Percentiles rank a stretch among this genome's conserved stretches.
Evolutionary conservation across 2,329 filamentous ascomycete genomes (phyloP).

Genomic region (Scedosporium minutisporum): DNA sequence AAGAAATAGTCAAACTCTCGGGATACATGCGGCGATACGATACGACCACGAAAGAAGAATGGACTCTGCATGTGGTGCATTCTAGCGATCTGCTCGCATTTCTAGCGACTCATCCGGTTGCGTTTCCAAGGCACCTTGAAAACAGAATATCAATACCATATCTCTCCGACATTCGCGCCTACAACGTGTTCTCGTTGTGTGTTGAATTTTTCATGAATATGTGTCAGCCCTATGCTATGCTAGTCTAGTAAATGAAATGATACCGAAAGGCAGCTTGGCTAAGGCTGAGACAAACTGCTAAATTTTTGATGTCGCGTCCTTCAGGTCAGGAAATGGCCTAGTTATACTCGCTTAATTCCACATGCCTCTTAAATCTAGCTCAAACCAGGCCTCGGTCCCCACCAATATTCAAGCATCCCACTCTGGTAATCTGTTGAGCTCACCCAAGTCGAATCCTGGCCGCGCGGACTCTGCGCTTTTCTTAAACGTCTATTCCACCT

Average conservation of each 20-base stretch:
- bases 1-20: constrained; percentile 62
- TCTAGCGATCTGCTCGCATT: background rate
- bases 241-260: no score
- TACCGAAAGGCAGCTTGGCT: no score
- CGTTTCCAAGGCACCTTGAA: no score
- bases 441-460: background rate
- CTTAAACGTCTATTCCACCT: background rate
- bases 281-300: no score
- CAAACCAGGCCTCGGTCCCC: background rate
- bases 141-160: no score
- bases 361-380: background rate
- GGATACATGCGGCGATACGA: background rate
- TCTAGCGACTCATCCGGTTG: no score
- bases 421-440: background rate
- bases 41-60: constrained; percentile 7
- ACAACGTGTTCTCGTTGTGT: no score
- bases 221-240: no score
- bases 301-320: no score
- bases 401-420: background rate
- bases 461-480: background rate
- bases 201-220: no score
- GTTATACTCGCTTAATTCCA: background rate
- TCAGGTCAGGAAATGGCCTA: background rate
- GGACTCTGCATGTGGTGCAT: background rate
- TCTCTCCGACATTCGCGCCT: no score